These are phyloP conservation scores for Prunus armeniaca DNA, from an alignment of 306 rosid species.

Conservation along the genomic window DNA sequence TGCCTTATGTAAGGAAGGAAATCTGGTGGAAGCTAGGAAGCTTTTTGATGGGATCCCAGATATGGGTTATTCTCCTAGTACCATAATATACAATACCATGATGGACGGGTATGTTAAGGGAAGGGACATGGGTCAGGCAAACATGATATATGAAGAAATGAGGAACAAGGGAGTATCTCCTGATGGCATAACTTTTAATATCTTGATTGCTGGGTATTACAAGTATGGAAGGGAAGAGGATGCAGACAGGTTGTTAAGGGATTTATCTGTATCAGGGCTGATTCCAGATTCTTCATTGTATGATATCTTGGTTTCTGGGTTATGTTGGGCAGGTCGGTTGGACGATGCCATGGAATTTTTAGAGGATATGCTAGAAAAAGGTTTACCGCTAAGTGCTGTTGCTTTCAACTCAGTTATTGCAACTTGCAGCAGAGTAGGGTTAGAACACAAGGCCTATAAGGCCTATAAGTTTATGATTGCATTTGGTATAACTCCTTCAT, in stretches of 20 bases:
- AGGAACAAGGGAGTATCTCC: conserved; percentile 47
- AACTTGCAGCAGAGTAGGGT: conserved; percentile 62
- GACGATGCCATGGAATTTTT: conserved; percentile 52
- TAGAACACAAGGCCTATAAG: conserved; percentile 55
- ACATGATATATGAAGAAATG: conserved; percentile 65
- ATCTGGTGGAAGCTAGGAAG: conserved; percentile 51
- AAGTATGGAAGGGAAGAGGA: conserved; percentile 68
- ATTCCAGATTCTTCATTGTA: conserved; percentile 39
- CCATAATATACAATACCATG: conserved; percentile 46
- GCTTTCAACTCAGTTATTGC: conserved; percentile 72
- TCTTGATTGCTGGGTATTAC: conserved; percentile 61
- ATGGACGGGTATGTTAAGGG: conserved; percentile 78
- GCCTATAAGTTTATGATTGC: conserved; percentile 46
- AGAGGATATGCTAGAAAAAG: conserved; percentile 60
- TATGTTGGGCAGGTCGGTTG: conserved; percentile 70
- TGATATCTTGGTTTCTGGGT: conserved; percentile 49
- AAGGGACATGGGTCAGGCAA: conserved; percentile 65
- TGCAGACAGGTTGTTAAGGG: conserved; percentile 44
- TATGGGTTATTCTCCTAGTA: conserved; percentile 36
- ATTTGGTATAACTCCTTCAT: conserved; percentile 53
- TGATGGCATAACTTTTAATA: conserved; percentile 71
- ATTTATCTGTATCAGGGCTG: conserved; percentile 32
- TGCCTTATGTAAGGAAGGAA: conserved; percentile 77
- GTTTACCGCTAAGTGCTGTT: conserved; percentile 50
- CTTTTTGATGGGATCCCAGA: conserved; percentile 48